Evolutionary conservation across 352 stramenopile species (phyloP).

Genomic region (Globisporangium recalcitrans): DNA sequence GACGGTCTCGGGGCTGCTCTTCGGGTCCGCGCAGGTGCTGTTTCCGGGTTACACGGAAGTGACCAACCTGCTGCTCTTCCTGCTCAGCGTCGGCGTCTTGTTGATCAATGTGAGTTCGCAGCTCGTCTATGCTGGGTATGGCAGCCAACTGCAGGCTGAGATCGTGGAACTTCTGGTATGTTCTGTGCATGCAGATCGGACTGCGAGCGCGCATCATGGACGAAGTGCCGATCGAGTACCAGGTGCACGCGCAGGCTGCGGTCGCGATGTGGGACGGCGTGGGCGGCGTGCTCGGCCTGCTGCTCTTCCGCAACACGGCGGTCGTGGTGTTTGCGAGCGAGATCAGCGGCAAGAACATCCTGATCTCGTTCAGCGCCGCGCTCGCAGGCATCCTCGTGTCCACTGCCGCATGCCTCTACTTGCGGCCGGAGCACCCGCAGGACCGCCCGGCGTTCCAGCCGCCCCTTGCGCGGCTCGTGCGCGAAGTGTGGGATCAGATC

Average conservation of each 20-base stretch:
- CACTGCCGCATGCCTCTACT: constrained; percentile 44
- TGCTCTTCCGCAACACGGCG: constrained; percentile 60
- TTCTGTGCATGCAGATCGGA: constrained; percentile 38
- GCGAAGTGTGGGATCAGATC: constrained; percentile 58
- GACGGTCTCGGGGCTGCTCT: constrained; percentile 51
- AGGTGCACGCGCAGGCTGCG: constrained; percentile 70
- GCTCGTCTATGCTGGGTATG: not conserved
- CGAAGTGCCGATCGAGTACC: constrained; percentile 66
- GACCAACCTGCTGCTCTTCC: constrained; percentile 49
- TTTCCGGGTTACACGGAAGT: constrained; percentile 39
- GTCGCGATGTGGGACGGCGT: constrained; percentile 65
- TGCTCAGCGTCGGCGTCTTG: constrained; percentile 56
- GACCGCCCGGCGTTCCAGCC: constrained; percentile 47
- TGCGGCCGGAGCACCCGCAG: constrained; percentile 60
- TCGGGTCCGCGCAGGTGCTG: constrained; percentile 56
- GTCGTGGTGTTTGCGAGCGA: constrained; percentile 69
- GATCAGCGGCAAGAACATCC: constrained; percentile 57
- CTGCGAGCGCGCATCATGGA: constrained; percentile 73
- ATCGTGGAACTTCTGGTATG: no score
- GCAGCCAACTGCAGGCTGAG: no score
- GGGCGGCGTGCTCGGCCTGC: constrained; percentile 47
- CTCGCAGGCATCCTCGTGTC: constrained; percentile 46
- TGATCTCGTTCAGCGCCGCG: constrained; percentile 55
- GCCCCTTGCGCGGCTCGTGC: constrained; percentile 44
- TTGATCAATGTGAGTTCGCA: constrained; percentile 43